A percentile compares a stretch with the other conserved stretches of the same genome.
Conservation (phyloP, 257 asterid species). For the Apocynum venetum region DNA sequence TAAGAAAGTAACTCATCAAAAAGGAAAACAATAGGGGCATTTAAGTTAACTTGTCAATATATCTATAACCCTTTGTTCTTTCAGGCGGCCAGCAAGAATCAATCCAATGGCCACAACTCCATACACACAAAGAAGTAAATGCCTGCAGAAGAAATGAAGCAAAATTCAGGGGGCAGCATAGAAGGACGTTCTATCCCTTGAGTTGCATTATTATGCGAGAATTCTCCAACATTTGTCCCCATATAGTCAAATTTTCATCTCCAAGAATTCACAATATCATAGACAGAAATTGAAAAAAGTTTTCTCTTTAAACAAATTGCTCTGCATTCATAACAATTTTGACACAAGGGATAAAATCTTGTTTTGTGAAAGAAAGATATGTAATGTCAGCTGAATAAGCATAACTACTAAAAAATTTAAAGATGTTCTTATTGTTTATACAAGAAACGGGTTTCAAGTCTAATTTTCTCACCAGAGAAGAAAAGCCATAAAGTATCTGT, state of each 20-base stretch:
- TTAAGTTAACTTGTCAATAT: constrained; percentile 72
- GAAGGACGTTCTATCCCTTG: background rate
- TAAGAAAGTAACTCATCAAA: constrained; percentile 21
- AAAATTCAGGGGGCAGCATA: constrained; percentile 10
- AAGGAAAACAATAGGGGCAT: constrained; percentile 14
- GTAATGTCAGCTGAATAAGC: background rate
- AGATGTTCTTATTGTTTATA: constrained; percentile 1
- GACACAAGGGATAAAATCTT: background rate
- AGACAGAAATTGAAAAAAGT: background rate
- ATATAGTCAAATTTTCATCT: constrained; percentile 1
- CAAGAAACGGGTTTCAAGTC: background rate
- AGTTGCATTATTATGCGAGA: background rate
- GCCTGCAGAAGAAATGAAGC: constrained; percentile 58
- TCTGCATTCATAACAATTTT: background rate
- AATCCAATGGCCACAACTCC: constrained; percentile 69
- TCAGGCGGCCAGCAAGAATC: constrained; percentile 84
- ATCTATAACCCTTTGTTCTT: constrained; percentile 60
- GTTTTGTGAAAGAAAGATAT: background rate
- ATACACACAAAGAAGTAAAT: constrained; percentile 76
- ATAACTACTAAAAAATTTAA: background rate
- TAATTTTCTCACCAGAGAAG: constrained; percentile 76
- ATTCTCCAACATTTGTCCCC: background rate
- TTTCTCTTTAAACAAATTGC: background rate
- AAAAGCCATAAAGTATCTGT: constrained; percentile 93
- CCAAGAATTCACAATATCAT: background rate